These are phyloP conservation scores for Phytophthora boehmeriae DNA, from an alignment of 352 stramenopile genomes.

Conservation along the genomic window DNA sequence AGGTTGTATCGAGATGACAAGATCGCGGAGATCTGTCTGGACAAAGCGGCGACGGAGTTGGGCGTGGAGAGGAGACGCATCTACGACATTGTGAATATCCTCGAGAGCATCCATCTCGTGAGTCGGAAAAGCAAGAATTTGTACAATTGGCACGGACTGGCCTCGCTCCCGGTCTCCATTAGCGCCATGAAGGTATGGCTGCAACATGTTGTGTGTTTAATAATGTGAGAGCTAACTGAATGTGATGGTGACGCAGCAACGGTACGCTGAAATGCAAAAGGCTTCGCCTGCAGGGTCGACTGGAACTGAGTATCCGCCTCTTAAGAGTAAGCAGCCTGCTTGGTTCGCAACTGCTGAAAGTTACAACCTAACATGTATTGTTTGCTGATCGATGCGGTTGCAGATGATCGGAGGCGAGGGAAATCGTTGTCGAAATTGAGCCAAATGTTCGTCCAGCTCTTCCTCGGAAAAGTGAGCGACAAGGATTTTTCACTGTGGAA, in stretches of 20 bases:
- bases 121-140: slow-evolving; percentile 97
- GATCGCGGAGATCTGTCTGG: slow-evolving; percentile 79
- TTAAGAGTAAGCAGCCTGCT: slow-evolving; percentile 52
- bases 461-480: slow-evolving; percentile 82
- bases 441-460: slow-evolving; percentile 96
- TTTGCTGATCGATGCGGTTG: neutral
- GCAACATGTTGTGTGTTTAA: too few species aligned
- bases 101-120: slow-evolving; percentile 95
- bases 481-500: neutral
- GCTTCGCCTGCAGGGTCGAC: slow-evolving; percentile 20
- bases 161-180: slow-evolving; percentile 68
- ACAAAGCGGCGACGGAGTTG: slow-evolving; percentile 67
- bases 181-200: slow-evolving; percentile 69
- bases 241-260: slow-evolving; percentile 29
- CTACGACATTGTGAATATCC: slow-evolving; percentile 99
- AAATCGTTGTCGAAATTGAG: slow-evolving; percentile 92
- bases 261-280: slow-evolving; percentile 50
- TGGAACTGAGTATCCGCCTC: slow-evolving; percentile 52
- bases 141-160: slow-evolving; percentile 92
- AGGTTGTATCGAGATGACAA: slow-evolving; percentile 72
- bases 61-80: slow-evolving; percentile 94
- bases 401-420: slow-evolving; percentile 64
- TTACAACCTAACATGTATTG: neutral
- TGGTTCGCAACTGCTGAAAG: neutral
- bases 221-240: neutral